A percentile compares a stretch with the other conserved stretches of the same genome.
Evolutionary conservation across 257 asterid genomes (phyloP).

Genomic region (Penstemon barbatus): DNA sequence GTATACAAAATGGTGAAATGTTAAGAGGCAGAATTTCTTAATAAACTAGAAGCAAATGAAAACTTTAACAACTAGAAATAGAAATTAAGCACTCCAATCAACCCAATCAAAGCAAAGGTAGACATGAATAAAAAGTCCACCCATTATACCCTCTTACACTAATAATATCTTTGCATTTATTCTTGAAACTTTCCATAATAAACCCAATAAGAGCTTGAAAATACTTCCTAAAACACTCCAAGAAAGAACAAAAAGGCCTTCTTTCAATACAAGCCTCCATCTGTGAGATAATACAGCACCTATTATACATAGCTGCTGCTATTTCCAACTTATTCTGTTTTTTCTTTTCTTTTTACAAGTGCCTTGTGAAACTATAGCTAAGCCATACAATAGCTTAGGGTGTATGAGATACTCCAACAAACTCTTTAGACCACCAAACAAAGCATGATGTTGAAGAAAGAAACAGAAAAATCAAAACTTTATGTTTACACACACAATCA

Average conservation of each 20-base stretch:
- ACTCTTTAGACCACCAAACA: slow-evolving; percentile 31
- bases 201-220: slow-evolving; percentile 33
- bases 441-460: slow-evolving; percentile 28
- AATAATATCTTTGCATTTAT: slow-evolving; percentile 40
- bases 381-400: slow-evolving; percentile 26
- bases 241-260: slow-evolving; percentile 38
- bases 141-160: slow-evolving; percentile 44
- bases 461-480: slow-evolving; percentile 33
- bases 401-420: slow-evolving; percentile 25
- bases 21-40: background rate
- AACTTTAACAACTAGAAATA: slow-evolving; percentile 14
- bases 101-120: slow-evolving; percentile 20
- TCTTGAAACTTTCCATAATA: slow-evolving; percentile 51
- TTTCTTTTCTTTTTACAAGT: slow-evolving; percentile 5
- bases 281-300: slow-evolving; percentile 39
- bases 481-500: slow-evolving; percentile 27
- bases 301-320: slow-evolving; percentile 27
- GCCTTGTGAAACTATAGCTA: slow-evolving; percentile 34
- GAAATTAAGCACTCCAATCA: slow-evolving; percentile 17
- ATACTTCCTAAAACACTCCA: slow-evolving; percentile 34
- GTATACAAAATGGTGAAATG: slow-evolving; percentile 8
- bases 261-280: slow-evolving; percentile 40
- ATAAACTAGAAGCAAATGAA: slow-evolving; percentile 8
- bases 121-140: slow-evolving; percentile 14
- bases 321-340: slow-evolving; percentile 3